These are phyloP conservation scores for Eucalyptus sp. DNA, from an alignment of 345 rosid species.

Conservation along the genomic window DNA sequence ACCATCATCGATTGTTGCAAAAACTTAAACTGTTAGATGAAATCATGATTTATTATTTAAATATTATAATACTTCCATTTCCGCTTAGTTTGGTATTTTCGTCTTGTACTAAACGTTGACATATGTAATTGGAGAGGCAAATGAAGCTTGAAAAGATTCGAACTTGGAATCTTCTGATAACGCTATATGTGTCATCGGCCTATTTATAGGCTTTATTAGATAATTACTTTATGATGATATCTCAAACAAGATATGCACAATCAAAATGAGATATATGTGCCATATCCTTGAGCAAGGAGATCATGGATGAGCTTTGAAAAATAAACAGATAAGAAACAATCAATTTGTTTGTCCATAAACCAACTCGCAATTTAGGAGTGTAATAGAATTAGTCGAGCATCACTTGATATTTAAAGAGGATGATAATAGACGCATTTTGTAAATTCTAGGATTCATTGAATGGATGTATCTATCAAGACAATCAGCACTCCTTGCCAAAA, in stretches of 20 bases:
- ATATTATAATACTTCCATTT: not conserved
- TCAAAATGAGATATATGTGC: not conserved
- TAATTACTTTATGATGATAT: slow-evolving; percentile 16
- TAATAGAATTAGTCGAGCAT: not conserved
- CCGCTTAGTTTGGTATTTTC: not conserved
- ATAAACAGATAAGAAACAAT: too few species aligned
- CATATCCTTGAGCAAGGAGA: too few species aligned
- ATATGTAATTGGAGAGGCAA: not conserved
- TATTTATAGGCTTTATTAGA: too few species aligned
- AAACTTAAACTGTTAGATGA: not conserved
- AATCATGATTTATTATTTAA: too few species aligned
- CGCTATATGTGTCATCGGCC: not conserved
- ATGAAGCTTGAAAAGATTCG: too few species aligned
- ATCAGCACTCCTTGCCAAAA: not conserved
- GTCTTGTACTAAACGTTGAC: not conserved
- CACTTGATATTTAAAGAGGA: not conserved
- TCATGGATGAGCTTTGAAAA: too few species aligned
- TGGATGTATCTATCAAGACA: not conserved
- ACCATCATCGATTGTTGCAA: too few species aligned
- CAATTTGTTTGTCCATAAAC: too few species aligned
- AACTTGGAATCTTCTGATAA: too few species aligned
- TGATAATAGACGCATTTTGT: not conserved
- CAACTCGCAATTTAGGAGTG: not conserved
- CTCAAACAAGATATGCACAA: not conserved
- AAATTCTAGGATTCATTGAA: not conserved